A percentile compares a stretch with the other conserved stretches of the same genome.
Conservation (phyloP, 2,329 filamentous ascomycete species). For the Penicillium corylophilum region DNA sequence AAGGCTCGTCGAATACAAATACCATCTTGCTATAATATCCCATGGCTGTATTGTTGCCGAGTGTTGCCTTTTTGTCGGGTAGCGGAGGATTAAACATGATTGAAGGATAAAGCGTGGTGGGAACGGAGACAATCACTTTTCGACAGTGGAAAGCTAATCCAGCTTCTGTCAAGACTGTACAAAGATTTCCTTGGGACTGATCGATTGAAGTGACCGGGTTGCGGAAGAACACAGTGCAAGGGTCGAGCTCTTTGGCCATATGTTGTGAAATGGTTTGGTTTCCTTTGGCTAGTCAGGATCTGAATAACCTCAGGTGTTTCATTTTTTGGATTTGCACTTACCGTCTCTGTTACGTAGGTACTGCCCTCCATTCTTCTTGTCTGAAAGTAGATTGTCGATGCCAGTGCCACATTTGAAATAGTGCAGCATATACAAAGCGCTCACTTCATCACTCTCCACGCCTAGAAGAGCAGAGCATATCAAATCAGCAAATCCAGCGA, state of each 20-base stretch:
- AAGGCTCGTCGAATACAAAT: conserved; percentile 46
- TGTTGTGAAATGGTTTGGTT: conserved; percentile 42
- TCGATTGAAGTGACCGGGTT: conserved; percentile 11
- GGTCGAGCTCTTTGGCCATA: conserved; percentile 36
- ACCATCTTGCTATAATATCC: conserved; percentile 42
- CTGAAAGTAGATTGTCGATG: conserved; percentile 52
- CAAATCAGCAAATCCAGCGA: conserved; percentile 41
- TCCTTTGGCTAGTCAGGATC: not conserved
- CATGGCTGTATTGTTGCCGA: conserved; percentile 31
- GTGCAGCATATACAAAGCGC: conserved; percentile 54
- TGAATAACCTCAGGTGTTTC: not conserved
- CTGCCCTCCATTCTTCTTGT: conserved; percentile 53
- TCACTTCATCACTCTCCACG: conserved; percentile 50
- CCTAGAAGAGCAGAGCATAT: conserved; percentile 48
- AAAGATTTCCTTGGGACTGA: not conserved
- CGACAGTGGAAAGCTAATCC: conserved; percentile 5
- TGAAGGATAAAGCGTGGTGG: conserved; percentile 48
- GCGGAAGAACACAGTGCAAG: conserved; percentile 25
- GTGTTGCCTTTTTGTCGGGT: conserved; percentile 25
- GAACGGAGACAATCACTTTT: conserved; percentile 51
- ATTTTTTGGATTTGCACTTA: conserved; percentile 18
- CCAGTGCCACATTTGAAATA: conserved; percentile 56
- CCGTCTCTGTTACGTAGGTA: conserved; percentile 51
- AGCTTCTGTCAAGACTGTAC: conserved; percentile 4
- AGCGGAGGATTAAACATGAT: conserved; percentile 49